phyloP scores from a whole-genome alignment of 495 filamentous ascomycete genomes.

The Tuber melanosporum region DNA sequence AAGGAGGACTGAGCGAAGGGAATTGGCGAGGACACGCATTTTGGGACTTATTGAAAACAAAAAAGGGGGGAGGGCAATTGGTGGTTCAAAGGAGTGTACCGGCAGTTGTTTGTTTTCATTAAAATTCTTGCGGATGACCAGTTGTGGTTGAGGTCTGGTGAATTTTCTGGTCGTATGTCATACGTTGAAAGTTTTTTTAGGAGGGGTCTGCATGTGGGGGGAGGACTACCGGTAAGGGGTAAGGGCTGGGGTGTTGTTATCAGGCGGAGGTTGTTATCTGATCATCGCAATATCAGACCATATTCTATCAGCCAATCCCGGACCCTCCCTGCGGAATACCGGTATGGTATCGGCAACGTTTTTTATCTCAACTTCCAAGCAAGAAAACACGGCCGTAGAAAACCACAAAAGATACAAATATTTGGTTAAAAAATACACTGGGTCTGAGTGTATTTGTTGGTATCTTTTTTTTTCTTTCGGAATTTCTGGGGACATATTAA shows the following conservation, averaged over 20 bases:
- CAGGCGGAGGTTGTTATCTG: background rate
- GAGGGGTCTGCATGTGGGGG: background rate
- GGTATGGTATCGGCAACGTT: no score
- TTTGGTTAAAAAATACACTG: no score
- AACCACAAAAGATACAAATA: no score
- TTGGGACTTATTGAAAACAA: background rate
- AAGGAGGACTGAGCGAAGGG: slow-evolving; percentile 21
- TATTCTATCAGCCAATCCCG: no score
- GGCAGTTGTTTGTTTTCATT: background rate
- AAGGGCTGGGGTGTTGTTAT: background rate
- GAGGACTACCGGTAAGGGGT: background rate
- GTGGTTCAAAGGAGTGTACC: slow-evolving; percentile 1
- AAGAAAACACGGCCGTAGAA: no score
- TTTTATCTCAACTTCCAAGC: no score
- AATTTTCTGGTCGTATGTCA: background rate
- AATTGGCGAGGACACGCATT: slow-evolving; percentile 22
- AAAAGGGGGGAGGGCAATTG: background rate
- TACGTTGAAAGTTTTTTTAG: background rate
- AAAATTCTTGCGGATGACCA: background rate
- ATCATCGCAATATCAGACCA: background rate
- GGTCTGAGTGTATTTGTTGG: no score
- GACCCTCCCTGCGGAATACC: no score
- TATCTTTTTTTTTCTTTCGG: no score
- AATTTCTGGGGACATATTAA: no score
- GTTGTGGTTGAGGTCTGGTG: background rate